phyloP scores from a whole-genome alignment of 495 filamentous ascomycete species.

The Penicillium arizonense region DNA sequence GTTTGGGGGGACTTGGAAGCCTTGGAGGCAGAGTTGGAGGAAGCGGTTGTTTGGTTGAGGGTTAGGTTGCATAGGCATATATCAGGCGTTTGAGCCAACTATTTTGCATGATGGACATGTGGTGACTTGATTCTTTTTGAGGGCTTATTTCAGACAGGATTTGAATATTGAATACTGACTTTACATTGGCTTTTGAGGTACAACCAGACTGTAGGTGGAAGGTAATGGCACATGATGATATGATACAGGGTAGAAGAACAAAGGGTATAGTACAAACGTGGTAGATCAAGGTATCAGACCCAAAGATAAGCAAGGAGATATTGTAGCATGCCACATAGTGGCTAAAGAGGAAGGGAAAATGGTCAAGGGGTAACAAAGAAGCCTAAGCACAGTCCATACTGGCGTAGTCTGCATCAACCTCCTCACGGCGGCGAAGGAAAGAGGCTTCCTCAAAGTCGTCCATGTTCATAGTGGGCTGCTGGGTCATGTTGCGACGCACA shows the following conservation, averaged over 20 bases:
- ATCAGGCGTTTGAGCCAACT: too few species aligned
- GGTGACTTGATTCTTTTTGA: too few species aligned
- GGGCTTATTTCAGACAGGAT: too few species aligned
- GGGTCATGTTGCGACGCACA: conserved; percentile 6
- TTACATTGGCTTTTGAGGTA: not conserved
- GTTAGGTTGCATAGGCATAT: not conserved
- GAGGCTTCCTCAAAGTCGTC: conserved; percentile 46
- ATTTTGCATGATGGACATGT: too few species aligned
- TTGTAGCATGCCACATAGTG: conserved; percentile 6
- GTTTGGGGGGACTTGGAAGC: conserved; percentile 41
- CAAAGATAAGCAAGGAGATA: conserved; percentile 2
- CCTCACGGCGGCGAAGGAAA: conserved; percentile 42
- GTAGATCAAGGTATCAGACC: not conserved
- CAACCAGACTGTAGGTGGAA: not conserved
- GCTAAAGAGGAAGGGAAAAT: not conserved
- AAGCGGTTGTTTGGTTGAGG: conserved; percentile 27
- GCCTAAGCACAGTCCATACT: conserved; percentile 26
- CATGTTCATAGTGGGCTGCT: conserved; percentile 25
- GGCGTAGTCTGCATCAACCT: conserved; percentile 40
- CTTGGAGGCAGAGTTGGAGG: conserved; percentile 42
- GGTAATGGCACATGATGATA: conserved; percentile 11
- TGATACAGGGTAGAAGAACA: conserved; percentile 4
- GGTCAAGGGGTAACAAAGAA: not conserved
- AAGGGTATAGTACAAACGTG: conserved; percentile 13
- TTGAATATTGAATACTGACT: too few species aligned